Evolutionary conservation across 495 filamentous ascomycete species (phyloP), one percentile per base, ranked within the genome.

Genomic region (Apiosordaria backusii): DNA sequence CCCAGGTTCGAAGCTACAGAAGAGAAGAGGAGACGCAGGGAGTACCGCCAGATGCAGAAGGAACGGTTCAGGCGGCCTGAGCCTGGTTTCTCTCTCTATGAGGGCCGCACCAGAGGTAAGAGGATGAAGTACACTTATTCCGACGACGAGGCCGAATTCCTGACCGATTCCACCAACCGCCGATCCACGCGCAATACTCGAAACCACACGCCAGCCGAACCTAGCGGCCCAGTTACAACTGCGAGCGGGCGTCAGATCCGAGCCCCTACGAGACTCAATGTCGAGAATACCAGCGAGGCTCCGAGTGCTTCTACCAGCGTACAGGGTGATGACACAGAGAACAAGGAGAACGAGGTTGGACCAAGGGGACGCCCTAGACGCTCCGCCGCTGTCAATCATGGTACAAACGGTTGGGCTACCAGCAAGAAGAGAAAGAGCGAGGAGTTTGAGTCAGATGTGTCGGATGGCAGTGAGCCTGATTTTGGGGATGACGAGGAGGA

Each of bases 81-180:
- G 69, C 89, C 90, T 25, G 93, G 92, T 3, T 93, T 93, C 77
- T 97, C 92, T 16, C 81, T 95, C 61, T 98, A 98, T 76, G 95
- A 99, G 80, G 96, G 96, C 50, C 92, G 95, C 54, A 98, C 96
- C 0, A 86, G 95, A 61, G 95, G 95, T 52, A 98, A 98, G 79
- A 89, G 93, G 55, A 89, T 97, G 77, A 96, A 91, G 74, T 99
- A 98, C 68, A 97, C 93, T 0, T 98, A 90, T 74, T 97, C 92
- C 0, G 92, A 97, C 53, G 93, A 97, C 50, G 92, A 96, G 70
- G 89, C 89, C 21, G 88, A 90, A 16, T 80, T 79, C 45, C 84
- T 86, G 61, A 91, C 90, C 2, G 92, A 96, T 74, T 88, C 86
- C 24, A 81, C 85, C 22, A 85, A 80, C 26, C 86, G 92, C 62